Evolutionary conservation across 345 rosid species (phyloP), one percentile per base, ranked within the genome.

Genomic region (Hibiscus syriacus): DNA sequence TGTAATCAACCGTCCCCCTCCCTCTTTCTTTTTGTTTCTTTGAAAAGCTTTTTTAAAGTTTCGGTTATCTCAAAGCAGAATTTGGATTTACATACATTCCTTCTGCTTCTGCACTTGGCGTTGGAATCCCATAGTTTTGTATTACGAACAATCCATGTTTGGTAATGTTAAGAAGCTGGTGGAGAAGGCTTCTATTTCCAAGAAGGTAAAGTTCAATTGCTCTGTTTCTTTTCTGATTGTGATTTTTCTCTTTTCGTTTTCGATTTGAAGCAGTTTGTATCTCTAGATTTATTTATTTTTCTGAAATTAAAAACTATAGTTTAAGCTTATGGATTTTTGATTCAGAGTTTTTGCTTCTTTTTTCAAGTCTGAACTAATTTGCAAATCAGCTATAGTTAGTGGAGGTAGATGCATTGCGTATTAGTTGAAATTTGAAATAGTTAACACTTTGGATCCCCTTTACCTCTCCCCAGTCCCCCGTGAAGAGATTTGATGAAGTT

Each of bases 141-240:
- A 38, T 38, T 36, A 2, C 48, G 12, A 14, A 17, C 7, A 66
- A 41, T 54, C 22, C 10, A 86, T 86, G 92, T 86, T 86, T 34
- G 85, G 80, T 23, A 84, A 72, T 29, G 85, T 84, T 19, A 84
- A 74, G 73, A 84, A 80, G 76, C 84, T 87, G 13, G 92, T 84
- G n/a, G 87, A 87, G 81, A 87, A 78, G 80, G 92, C 91, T 78
- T 78, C 85, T 2, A 78, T 82, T 75, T 78, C 85, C 6, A 78
- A 71, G 76, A 78, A 74, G 78, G 81, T 74, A 34, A 52, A 20
- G 1, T 0, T 6, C 32, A 57, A 57, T 10, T 43, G n/a, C n/a
- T n/a, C n/a, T n/a, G n/a, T n/a, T n/a, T n/a, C n/a, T n/a, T n/a
- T n/a, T n/a, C n/a, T n/a, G n/a, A 58, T 5, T 58, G 7, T 23